Evolutionary conservation across 352 stramenopile genomes (phyloP).

Genomic region (Hyphochytrium catenoides): DNA sequence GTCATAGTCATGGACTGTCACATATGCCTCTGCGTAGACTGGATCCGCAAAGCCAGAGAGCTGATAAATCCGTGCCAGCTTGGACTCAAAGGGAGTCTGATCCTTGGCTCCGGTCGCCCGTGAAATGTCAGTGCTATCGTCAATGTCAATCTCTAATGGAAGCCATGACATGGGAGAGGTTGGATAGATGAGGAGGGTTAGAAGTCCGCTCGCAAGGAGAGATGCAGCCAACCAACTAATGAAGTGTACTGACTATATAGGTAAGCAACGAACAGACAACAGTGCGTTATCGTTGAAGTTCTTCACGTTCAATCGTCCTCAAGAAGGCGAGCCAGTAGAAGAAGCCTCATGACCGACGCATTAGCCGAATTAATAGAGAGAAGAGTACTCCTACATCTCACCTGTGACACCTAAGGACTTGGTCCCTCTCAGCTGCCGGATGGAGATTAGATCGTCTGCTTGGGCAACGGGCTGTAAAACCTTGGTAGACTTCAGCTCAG

Average conservation of each 20-base stretch:
- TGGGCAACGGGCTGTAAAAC: conserved; percentile 39
- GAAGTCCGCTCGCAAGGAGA: too few relatives aligned
- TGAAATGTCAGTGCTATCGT: conserved; percentile 88
- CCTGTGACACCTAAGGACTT: conserved; percentile 59
- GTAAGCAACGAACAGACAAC: too few relatives aligned
- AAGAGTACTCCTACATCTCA: too few relatives aligned
- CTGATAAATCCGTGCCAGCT: conserved; percentile 92
- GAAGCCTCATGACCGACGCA: too few relatives aligned
- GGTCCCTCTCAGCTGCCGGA: conserved; percentile 80
- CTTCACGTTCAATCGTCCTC: too few relatives aligned
- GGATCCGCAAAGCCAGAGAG: conserved; percentile 96
- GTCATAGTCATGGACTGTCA: conserved; percentile 99
- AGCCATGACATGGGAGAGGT: too few relatives aligned
- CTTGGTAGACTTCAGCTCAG: conserved; percentile 25
- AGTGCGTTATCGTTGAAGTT: too few relatives aligned
- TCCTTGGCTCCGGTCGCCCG: conserved; percentile 72
- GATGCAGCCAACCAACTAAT: too few relatives aligned
- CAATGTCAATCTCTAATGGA: conserved; percentile 84
- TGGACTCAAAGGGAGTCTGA: conserved; percentile 58
- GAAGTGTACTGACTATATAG: too few relatives aligned
- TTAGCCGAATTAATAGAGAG: too few relatives aligned
- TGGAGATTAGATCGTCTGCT: conserved; percentile 89
- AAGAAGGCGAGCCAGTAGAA: too few relatives aligned
- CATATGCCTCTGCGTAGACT: conserved; percentile 96
- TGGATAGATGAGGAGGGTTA: too few relatives aligned